Percentiles rank a stretch among this genome's conserved stretches.
Evolutionary conservation across 768 basidiomycete species (phyloP).

Genomic region (Mycena maculata): DNA sequence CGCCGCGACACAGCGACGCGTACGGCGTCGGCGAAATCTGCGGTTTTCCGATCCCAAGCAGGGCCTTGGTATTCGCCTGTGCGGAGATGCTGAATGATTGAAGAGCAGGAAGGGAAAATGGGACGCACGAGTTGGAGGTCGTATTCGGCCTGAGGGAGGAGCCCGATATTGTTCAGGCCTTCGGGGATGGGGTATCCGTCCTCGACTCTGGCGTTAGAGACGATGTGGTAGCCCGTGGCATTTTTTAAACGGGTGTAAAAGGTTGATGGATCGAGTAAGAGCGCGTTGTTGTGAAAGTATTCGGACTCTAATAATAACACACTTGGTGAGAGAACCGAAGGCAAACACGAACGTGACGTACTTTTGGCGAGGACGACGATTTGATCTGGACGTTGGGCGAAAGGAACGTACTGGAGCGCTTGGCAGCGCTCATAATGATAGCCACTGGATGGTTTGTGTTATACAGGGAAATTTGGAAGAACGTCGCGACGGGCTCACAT

Average conservation of each 20-base stretch:
- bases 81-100: background rate
- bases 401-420: conserved; percentile 18
- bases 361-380: conserved; percentile 31
- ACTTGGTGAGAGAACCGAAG: background rate
- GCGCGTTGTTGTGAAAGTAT: conserved; percentile 14
- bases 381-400: conserved; percentile 21
- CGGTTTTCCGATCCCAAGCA: conserved; percentile 30
- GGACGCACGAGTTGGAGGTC: conserved; percentile 24
- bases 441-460: conserved; percentile 8
- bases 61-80: conserved; percentile 25
- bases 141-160: conserved; percentile 6
- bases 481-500: conserved; percentile 5
- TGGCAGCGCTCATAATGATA: conserved; percentile 29
- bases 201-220: conserved; percentile 13
- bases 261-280: background rate
- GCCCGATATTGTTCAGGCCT: conserved; percentile 10
- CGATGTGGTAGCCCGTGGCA: conserved; percentile 6
- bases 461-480: background rate
- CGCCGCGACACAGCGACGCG: conserved; percentile 25
- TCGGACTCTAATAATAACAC: conserved; percentile 8
- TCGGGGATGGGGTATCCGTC: conserved; percentile 29
- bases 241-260: conserved; percentile 18
- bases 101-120: background rate
- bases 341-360: background rate
- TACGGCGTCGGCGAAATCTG: conserved; percentile 30